Percentiles rank a stretch among this genome's conserved stretches.
Evolutionary conservation across 2,329 filamentous ascomycete species (phyloP).

Genomic region (Hypoxylon sp.): DNA sequence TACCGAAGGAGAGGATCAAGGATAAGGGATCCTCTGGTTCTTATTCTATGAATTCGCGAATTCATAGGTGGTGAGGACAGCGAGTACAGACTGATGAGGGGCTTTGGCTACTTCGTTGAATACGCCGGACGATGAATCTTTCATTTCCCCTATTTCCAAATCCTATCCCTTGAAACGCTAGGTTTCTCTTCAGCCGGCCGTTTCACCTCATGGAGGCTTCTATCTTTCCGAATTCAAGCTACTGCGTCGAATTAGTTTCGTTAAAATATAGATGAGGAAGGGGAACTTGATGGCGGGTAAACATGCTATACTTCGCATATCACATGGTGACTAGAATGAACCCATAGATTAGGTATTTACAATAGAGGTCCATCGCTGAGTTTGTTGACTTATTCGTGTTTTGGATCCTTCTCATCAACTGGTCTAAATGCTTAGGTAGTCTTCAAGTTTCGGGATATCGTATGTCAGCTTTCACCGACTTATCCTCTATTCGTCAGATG

Average conservation of each 20-base stretch:
- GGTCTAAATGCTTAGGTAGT: background rate
- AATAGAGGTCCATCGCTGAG: constrained; percentile 2
- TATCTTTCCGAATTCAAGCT: constrained; percentile 2
- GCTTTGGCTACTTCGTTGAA: background rate
- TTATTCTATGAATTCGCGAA: background rate
- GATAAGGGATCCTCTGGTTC: background rate
- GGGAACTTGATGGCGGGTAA: background rate
- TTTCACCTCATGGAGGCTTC: background rate
- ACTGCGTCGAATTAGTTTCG: background rate
- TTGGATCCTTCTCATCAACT: background rate
- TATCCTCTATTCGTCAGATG: background rate
- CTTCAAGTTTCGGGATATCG: background rate
- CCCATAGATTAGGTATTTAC: constrained; percentile 8
- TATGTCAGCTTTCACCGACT: background rate
- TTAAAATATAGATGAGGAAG: background rate
- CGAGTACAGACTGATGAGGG: background rate
- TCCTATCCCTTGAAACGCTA: background rate
- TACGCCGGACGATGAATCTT: background rate
- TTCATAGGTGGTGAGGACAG: background rate
- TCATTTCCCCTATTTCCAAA: constrained; percentile 56
- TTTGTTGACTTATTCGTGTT: background rate
- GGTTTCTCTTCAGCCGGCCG: constrained; percentile 8
- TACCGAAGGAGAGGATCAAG: background rate
- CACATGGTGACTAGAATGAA: background rate
- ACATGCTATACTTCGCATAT: background rate